phyloP scores from a whole-genome alignment of 2,329 filamentous ascomycete species.

The Claviceps pusilla region DNA sequence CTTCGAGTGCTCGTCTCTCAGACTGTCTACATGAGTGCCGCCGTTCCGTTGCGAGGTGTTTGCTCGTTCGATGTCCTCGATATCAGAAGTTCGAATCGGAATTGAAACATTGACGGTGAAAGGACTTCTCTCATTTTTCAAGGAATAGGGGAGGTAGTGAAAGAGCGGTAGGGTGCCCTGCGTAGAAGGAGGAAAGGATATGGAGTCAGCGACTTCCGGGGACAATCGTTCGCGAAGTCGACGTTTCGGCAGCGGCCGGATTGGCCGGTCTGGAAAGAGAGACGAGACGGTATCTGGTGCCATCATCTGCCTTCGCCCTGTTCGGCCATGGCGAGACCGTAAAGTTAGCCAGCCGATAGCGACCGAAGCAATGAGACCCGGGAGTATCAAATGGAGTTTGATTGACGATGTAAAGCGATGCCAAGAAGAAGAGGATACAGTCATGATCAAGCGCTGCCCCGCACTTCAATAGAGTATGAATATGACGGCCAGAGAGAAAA shows the following conservation, averaged over 20 bases:
- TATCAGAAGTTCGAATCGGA: not conserved
- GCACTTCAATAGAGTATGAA: conserved; percentile 2
- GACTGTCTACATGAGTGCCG: conserved; percentile 2
- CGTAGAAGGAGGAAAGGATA: conserved; percentile 68
- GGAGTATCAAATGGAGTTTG: conserved; percentile 5
- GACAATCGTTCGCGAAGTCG: conserved; percentile 77
- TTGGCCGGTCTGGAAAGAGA: conserved; percentile 77
- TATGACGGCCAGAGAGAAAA: not conserved
- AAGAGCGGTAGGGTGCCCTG: conserved; percentile 60
- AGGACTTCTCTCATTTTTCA: conserved; percentile 29
- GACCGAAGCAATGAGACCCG: conserved; percentile 6
- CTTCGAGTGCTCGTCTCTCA: conserved; percentile 45
- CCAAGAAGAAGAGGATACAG: not conserved
- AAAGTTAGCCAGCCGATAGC: conserved; percentile 16
- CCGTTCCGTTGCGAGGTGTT: conserved; percentile 13
- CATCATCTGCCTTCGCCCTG: conserved; percentile 39
- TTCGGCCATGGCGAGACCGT: conserved; percentile 6
- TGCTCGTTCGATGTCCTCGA: not conserved
- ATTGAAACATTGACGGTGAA: conserved; percentile 6
- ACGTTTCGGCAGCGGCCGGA: conserved; percentile 80
- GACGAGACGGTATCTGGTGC: conserved; percentile 64
- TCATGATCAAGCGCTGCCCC: conserved; percentile 3
- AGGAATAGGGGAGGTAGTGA: conserved; percentile 38
- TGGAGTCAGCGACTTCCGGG: conserved; percentile 66
- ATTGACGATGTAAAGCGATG: conserved; percentile 2